Evolutionary conservation across 768 basidiomycete genomes (phyloP).

Genomic region (Phylloporus sp.): DNA sequence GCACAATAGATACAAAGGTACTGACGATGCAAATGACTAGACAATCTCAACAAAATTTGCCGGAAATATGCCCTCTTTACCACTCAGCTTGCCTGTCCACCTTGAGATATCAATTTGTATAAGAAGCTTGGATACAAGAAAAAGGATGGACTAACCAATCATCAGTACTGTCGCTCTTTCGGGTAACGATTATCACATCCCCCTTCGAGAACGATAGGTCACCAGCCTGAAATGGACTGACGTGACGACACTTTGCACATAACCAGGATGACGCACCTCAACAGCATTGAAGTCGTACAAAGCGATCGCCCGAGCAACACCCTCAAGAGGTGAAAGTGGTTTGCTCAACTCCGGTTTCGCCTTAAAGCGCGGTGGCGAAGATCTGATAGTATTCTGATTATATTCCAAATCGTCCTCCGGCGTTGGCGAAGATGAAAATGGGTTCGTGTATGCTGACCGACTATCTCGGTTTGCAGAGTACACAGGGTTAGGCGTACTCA

Average conservation of each 20-base stretch:
- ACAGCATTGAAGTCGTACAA: slow-evolving; percentile 70
- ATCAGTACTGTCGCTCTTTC: slow-evolving; percentile 67
- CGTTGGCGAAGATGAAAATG: slow-evolving; percentile 26
- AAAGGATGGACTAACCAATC: slow-evolving; percentile 54
- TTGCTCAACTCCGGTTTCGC: slow-evolving; percentile 48
- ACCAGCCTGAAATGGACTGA: slow-evolving; percentile 45
- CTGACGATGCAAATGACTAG: slow-evolving; percentile 15
- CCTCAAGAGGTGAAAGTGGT: slow-evolving; percentile 52
- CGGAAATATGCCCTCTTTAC: slow-evolving; percentile 67
- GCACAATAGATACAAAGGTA: neutral
- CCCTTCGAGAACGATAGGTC: slow-evolving; percentile 77
- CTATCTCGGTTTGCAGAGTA: slow-evolving; percentile 10
- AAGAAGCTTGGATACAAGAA: neutral
- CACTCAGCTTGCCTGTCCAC: slow-evolving; percentile 73
- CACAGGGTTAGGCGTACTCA: slow-evolving; percentile 26
- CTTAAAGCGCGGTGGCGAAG: slow-evolving; percentile 34
- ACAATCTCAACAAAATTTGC: slow-evolving; percentile 80
- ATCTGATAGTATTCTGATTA: slow-evolving; percentile 5
- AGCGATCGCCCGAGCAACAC: slow-evolving; percentile 70
- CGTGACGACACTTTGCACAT: slow-evolving; percentile 1
- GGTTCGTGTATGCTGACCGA: slow-evolving; percentile 19
- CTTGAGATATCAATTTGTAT: slow-evolving; percentile 33
- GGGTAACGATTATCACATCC: slow-evolving; percentile 63
- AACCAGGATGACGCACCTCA: slow-evolving; percentile 43
- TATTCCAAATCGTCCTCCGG: slow-evolving; percentile 19